Evolutionary conservation across 1,284 basidiomycete genomes (phyloP), one percentile per base, ranked within the genome.

Genomic region (Tilletia caries): DNA sequence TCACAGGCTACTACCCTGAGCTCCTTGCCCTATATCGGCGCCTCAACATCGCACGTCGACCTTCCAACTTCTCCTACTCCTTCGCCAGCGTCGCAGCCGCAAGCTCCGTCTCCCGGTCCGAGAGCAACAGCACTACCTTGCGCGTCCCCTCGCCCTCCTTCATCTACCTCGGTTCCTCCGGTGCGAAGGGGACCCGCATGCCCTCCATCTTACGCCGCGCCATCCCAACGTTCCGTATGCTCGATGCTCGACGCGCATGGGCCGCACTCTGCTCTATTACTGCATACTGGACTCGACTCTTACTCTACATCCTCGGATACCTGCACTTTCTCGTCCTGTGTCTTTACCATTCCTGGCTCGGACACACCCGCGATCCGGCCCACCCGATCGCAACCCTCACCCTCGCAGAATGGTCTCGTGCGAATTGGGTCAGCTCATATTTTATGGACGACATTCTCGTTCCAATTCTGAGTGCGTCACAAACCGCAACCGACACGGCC

Each of bases 1-100:
- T 1, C 20, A 12, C 64, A 68, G 79, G 78, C n/a, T 82, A 81
- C 69, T 82, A 82, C 64, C 80, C 81, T 0, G 68, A 79, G 46
- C 75, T 82, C 0, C 69, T 79, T 13, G 68, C 68, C 0, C 71
- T 82, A 1, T 82, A 82, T 50, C 70, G 72, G 1, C 70, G 70
- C 27, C 72, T 82, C 0, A 68, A 68, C 15, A 75, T 82, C 37
- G 41, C 66, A 4, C 70, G 73, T 34, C 44, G 64, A 3, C 69
- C 72, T 52, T 71, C 72, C 60, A 73, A 76, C 65, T 82, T 81
- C 34, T 76, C 80, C 33, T 82, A 77, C 68, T 74, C 78, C 15
- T 82, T 82, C 46, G 71, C 73, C 10, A 60, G 13, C 10, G 43
- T 68, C 6, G 52, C n/a, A 5, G 46, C 67, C 20, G 6, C 27